Base-by-base conservation (phyloP, 805 yeast species). In the Metschnikowia orientalis region DNA sequence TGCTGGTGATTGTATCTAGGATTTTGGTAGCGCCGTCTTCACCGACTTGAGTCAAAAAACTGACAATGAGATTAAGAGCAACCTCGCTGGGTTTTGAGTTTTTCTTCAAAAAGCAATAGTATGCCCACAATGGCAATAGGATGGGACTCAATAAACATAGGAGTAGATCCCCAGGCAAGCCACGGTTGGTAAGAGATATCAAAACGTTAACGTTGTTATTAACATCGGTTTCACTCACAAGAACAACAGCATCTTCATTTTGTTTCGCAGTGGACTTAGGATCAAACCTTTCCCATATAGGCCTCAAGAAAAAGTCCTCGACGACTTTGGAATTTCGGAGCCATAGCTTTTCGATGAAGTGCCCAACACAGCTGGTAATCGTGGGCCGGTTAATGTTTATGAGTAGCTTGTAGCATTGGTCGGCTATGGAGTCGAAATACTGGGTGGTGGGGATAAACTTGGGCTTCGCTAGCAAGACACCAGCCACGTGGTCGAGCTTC, bases 191-290 rank as follows among this genome's bases (percentile, higher is more conserved):
- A 7, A 85, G 45, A 0, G 90, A 77, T 1, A 81, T 54, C n/a
- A 81, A 44, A 0, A 81, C 85, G 52, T 81, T 81, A 14, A 83
- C 61, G 4, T 67, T 62, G 51, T 81, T 79, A 45, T 82, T 81
- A 12, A 83, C 52, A 4, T 68, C 66, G 12, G 65, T 61, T 30
- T 75, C 81, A 5, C 61, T 33, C 0, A 70, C 67, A 1, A 72
- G 44, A 1, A 64, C 49, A 12, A 53, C 49, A 25, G 29, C 6
- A 14, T 15, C 6, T 6, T 24, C 8, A 5, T 9, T 12, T n/a
- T n/a, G n/a, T n/a, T n/a, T n/a, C 6, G 23, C 11, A 20, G 23
- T 12, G 18, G 20, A 5, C 3, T 16, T 20, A 0, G 80, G 80
- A 37, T 53, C 47, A 23, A 79, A 56, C 1, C 52, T 54, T 0